Evolutionary conservation across 345 rosid genomes (phyloP).

Genomic region (Hibiscus tridactylites): DNA sequence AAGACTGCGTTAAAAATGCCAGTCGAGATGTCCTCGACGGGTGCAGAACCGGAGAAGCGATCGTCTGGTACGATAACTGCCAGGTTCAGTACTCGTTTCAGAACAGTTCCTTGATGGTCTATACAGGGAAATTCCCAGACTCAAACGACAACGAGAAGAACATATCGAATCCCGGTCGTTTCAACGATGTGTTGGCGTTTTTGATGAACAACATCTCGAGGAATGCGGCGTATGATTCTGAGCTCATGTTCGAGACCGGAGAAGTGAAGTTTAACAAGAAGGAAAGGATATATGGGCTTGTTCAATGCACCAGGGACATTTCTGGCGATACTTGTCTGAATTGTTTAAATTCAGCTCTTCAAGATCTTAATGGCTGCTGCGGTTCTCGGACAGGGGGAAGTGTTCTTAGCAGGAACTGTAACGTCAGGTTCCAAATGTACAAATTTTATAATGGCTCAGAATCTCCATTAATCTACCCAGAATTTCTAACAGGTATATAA

Average conservation of each 20-base stretch:
- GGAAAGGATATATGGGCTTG: conserved; percentile 21
- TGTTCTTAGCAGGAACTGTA: conserved; percentile 26
- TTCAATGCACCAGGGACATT: conserved; percentile 35
- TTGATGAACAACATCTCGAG: conserved; percentile 17
- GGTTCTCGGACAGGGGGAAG: conserved; percentile 19
- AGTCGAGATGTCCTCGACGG: conserved; percentile 1
- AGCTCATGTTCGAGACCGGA: conserved; percentile 26
- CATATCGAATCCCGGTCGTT: conserved; percentile 12
- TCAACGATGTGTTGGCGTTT: not conserved
- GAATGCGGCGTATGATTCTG: conserved; percentile 13
- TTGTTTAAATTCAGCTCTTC: conserved; percentile 18
- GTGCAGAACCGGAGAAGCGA: conserved; percentile 16
- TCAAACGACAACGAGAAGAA: conserved; percentile 5
- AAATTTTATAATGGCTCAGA: conserved; percentile 25
- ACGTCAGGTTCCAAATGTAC: conserved; percentile 26
- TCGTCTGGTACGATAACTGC: conserved; percentile 31
- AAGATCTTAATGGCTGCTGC: conserved; percentile 21
- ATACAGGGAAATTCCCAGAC: conserved; percentile 22
- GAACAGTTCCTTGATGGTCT: conserved; percentile 5
- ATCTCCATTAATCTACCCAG: conserved; percentile 4
- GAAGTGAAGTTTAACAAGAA: not conserved
- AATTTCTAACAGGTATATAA: conserved; percentile 19
- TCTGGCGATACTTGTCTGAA: not conserved
- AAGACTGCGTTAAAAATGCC: conserved; percentile 23
- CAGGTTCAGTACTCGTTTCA: conserved; percentile 28